Evolutionary conservation across 148 eudicot species (phyloP).

Genomic region (Silene uniflora): DNA sequence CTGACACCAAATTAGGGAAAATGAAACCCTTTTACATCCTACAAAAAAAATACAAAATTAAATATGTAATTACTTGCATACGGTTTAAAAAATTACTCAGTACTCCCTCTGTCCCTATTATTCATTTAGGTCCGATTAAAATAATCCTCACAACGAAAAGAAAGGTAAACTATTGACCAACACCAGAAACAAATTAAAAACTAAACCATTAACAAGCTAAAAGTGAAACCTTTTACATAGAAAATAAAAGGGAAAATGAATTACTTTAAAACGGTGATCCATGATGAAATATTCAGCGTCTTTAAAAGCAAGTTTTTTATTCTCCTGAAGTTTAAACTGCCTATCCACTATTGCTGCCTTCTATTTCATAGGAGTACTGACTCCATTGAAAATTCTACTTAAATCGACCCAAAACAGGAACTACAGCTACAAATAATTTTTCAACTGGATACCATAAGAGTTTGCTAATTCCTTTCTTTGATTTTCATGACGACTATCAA

Average conservation of each 20-base stretch:
- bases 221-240: not conserved
- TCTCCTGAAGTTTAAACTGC: slow-evolving; percentile 43
- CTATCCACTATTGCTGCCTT: slow-evolving; percentile 64
- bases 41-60: no score
- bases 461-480: not conserved
- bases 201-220: not conserved
- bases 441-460: not conserved
- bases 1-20: no score
- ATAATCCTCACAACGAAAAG: not conserved
- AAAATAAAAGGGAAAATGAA: not conserved
- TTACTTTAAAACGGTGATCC: no score
- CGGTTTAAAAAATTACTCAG: not conserved
- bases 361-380: slow-evolving; percentile 25
- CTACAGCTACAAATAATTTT: not conserved
- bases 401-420: not conserved
- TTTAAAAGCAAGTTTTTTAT: slow-evolving; percentile 50
- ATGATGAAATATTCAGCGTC: slow-evolving; percentile 70
- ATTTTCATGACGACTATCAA: not conserved
- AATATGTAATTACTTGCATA: no score
- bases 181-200: not conserved
- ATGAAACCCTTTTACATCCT: not conserved
- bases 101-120: not conserved
- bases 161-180: not conserved
- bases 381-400: not conserved
- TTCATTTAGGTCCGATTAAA: no score